These are phyloP conservation scores for Rhodotorula graminis DNA, from an alignment of 768 basidiomycete genomes.

Conservation along the genomic window DNA sequence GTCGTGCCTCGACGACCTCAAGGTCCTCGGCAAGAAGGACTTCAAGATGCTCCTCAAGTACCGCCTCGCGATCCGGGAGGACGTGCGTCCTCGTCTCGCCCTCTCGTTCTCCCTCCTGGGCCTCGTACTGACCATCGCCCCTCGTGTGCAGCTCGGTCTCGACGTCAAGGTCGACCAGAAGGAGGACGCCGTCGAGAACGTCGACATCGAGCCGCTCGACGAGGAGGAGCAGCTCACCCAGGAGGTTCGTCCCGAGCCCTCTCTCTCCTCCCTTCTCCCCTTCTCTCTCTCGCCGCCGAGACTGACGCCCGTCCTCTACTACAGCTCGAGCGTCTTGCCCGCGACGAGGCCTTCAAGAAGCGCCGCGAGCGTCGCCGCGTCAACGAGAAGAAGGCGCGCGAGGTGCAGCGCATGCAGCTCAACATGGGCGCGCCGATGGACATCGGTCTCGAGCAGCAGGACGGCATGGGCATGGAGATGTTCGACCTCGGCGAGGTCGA, in stretches of 20 bases:
- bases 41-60: constrained; percentile 91
- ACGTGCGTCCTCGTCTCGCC: constrained; percentile 54
- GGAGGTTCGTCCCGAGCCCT: constrained; percentile 65
- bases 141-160: constrained; percentile 63
- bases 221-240: constrained; percentile 84
- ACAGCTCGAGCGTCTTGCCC: constrained; percentile 77
- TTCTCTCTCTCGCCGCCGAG: neutral
- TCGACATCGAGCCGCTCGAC: constrained; percentile 53
- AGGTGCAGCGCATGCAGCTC: constrained; percentile 89
- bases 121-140: neutral
- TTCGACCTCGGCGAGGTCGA: constrained; percentile 75
- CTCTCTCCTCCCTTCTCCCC: neutral
- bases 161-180: constrained; percentile 70
- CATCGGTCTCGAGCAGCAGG: constrained; percentile 80
- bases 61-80: constrained; percentile 79
- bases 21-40: constrained; percentile 94
- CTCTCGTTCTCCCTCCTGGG: neutral
- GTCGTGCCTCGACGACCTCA: constrained; percentile 82
- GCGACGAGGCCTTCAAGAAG: constrained; percentile 64
- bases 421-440: constrained; percentile 98
- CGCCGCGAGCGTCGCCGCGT: constrained; percentile 77
- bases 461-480: constrained; percentile 73
- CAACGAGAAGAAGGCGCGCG: constrained; percentile 81
- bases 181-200: constrained; percentile 68
- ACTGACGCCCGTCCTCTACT: constrained; percentile 6